phyloP scores from a whole-genome alignment of 2,329 filamentous ascomycete species.

The Ascochyta viciae-villosae region DNA sequence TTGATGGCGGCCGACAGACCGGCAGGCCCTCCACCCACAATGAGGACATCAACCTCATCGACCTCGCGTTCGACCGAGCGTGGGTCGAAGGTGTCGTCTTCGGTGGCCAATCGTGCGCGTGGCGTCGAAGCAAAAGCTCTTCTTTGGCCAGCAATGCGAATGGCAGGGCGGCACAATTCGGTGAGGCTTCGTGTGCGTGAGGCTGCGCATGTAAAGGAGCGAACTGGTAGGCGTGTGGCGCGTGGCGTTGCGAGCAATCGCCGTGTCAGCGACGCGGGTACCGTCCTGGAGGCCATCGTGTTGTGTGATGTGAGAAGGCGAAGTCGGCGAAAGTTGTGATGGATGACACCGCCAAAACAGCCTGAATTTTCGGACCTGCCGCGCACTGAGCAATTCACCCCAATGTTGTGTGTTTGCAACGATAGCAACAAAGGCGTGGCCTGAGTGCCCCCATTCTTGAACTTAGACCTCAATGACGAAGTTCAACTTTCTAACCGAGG shows the following conservation, averaged over 20 bases:
- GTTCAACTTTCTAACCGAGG: constrained; percentile 14
- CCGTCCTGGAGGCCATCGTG: constrained; percentile 44
- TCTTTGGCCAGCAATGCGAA: constrained; percentile 48
- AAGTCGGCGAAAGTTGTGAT: constrained; percentile 15
- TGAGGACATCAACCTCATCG: constrained; percentile 95
- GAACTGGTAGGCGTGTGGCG: constrained; percentile 25
- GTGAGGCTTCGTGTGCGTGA: constrained; percentile 23
- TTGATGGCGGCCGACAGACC: constrained; percentile 92
- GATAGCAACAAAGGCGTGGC: constrained; percentile 15
- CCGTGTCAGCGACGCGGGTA: constrained; percentile 37
- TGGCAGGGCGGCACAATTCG: constrained; percentile 39
- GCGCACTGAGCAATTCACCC: constrained; percentile 5
- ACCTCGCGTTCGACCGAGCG: constrained; percentile 79
- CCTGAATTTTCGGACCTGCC: constrained; percentile 2
- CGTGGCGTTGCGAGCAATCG: constrained; percentile 34
- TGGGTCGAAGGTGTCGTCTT: constrained; percentile 52
- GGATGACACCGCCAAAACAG: constrained; percentile 8
- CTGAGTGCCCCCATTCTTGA: constrained; percentile 28
- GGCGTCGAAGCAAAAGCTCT: constrained; percentile 45
- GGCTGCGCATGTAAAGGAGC: constrained; percentile 28
- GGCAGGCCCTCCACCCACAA: constrained; percentile 93
- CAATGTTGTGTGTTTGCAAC: constrained; percentile 5
- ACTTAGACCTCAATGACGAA: constrained; percentile 14
- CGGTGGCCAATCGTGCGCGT: constrained; percentile 37
- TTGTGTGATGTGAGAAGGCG: constrained; percentile 12